Conservation (phyloP, 202 grass and related monocot species). For the Carex sylvatica region DNA sequence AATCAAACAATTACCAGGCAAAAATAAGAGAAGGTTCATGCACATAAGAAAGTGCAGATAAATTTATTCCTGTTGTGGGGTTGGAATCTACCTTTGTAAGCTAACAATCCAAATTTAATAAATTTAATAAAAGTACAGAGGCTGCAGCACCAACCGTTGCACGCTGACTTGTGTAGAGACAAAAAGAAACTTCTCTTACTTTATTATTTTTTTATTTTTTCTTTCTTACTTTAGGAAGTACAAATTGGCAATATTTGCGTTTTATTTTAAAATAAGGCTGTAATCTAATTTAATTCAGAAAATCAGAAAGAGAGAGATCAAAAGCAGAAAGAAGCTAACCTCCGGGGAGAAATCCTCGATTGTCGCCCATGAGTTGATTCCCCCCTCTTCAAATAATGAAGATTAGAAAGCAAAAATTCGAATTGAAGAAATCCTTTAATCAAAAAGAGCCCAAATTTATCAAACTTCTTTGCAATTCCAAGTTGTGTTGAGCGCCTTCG, state of each 20-base stretch:
- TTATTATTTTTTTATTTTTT: too few relatives aligned
- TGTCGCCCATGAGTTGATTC: slow-evolving; percentile 14
- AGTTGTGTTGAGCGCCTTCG: not conserved
- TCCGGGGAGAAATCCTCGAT: slow-evolving; percentile 11
- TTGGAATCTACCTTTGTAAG: slow-evolving; percentile 11
- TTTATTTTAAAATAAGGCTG: not conserved
- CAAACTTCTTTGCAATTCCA: not conserved
- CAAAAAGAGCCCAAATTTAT: not conserved
- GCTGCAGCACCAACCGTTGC: not conserved
- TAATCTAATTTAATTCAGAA: not conserved
- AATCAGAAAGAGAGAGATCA: not conserved
- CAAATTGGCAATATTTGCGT: not conserved
- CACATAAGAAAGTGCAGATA: slow-evolving; percentile 12
- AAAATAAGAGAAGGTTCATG: not conserved
- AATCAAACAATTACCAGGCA: not conserved
- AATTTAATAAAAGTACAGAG: not conserved
- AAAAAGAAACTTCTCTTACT: not conserved
- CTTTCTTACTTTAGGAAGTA: not conserved
- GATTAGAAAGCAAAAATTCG: slow-evolving; percentile 1
- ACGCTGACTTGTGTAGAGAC: not conserved
- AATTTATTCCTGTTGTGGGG: not conserved
- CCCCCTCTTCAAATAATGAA: not conserved
- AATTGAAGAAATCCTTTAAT: not conserved
- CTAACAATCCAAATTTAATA: not conserved
- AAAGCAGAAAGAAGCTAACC: slow-evolving; percentile 5